Evolutionary conservation across 805 yeast genomes (phyloP).

Genomic region (Candida qinlingensis): DNA sequence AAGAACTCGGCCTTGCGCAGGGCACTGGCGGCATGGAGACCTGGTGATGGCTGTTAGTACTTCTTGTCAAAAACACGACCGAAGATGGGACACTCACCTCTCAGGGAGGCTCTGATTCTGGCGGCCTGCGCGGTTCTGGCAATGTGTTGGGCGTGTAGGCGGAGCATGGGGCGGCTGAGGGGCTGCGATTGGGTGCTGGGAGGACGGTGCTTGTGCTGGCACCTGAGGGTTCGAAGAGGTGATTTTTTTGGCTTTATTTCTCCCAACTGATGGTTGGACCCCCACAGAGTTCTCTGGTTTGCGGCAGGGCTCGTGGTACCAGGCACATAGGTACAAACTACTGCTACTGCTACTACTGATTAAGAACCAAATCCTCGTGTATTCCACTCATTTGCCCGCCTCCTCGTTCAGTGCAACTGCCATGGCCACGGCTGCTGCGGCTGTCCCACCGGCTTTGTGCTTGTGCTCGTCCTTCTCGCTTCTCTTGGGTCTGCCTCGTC

Average conservation of each 20-base stretch:
- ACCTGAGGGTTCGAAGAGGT: background rate
- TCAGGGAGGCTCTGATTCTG: background rate
- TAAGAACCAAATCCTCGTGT: background rate
- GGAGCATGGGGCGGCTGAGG: constrained; percentile 9
- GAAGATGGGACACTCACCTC: constrained; percentile 6
- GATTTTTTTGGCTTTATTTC: background rate
- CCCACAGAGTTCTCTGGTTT: background rate
- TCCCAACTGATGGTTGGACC: background rate
- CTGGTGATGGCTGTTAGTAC: constrained; percentile 6
- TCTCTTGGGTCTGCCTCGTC: constrained; percentile 18
- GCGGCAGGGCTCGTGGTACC: background rate
- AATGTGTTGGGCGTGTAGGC: constrained; percentile 1
- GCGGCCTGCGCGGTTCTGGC: background rate
- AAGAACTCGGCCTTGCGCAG: constrained; percentile 39
- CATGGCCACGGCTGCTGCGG: constrained; percentile 5
- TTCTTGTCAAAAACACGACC: background rate
- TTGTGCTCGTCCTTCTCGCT: background rate
- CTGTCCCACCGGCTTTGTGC: background rate
- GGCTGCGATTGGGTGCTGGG: background rate
- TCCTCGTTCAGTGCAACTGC: constrained; percentile 9
- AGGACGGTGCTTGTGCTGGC: background rate
- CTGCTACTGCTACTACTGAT: background rate
- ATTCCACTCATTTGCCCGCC: background rate
- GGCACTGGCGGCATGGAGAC: constrained; percentile 22
- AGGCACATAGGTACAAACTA: too few species aligned